These are phyloP conservation scores for Cornus suecica DNA, from an alignment of 148 eudicot genomes.

Conservation along the genomic window DNA sequence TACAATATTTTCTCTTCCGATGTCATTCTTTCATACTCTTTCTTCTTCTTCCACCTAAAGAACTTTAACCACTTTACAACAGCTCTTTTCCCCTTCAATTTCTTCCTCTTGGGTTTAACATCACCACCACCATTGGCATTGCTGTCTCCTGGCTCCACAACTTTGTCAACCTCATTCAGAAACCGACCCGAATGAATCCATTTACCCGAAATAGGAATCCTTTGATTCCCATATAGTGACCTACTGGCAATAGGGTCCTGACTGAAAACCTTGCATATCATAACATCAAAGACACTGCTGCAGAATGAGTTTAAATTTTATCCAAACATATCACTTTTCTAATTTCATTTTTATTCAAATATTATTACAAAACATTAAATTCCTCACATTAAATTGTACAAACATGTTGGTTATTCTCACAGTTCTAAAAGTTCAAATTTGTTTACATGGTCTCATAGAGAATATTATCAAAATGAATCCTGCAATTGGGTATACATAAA, in stretches of 20 bases:
- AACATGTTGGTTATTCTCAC: no score
- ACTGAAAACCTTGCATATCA: conserved; percentile 50
- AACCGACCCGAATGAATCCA: conserved; percentile 45
- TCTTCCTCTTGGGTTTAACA: conserved; percentile 63
- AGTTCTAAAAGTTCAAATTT: no score
- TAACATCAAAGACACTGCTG: conserved; percentile 51
- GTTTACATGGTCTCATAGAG: no score
- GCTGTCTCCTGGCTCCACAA: conserved; percentile 25
- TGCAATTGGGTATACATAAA: no score
- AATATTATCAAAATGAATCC: no score
- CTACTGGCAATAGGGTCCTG: conserved; percentile 14
- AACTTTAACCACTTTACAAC: conserved; percentile 92
- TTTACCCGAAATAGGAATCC: conserved; percentile 18
- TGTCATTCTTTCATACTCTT: conserved; percentile 78
- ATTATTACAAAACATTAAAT: background rate
- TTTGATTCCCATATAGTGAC: conserved; percentile 17
- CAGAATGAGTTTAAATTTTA: conserved; percentile 29
- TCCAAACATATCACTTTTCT: background rate
- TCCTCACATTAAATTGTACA: no score
- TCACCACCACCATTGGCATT: conserved; percentile 26
- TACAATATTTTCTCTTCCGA: conserved; percentile 71
- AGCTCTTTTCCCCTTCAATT: conserved; percentile 88
- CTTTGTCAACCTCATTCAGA: conserved; percentile 33
- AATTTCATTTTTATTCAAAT: background rate
- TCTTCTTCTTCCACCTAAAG: conserved; percentile 87